Evolutionary conservation across 2,329 filamentous ascomycete genomes (phyloP).

Genomic region (Ascochyta fabae): DNA sequence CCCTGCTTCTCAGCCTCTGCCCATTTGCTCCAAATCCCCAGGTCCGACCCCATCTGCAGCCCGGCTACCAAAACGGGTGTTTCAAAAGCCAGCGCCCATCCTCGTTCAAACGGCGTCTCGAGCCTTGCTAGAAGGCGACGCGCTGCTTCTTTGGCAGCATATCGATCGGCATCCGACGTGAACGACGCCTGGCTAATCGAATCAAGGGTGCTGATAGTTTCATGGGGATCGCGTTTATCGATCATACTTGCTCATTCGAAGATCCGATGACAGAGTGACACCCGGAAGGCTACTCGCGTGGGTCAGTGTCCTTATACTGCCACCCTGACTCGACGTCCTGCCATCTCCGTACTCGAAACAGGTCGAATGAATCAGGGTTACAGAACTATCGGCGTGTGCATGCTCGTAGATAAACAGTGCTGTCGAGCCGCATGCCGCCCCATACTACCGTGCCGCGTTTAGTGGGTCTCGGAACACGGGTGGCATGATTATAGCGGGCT

Average conservation of each 20-base stretch:
- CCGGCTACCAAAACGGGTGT: slow-evolving; percentile 10
- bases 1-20: slow-evolving; percentile 3
- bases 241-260: background rate
- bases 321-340: background rate
- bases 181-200: slow-evolving; percentile 2
- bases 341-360: background rate
- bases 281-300: background rate
- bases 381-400: background rate
- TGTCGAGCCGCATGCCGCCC: background rate
- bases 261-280: too few species aligned
- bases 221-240: background rate
- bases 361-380: background rate
- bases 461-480: background rate
- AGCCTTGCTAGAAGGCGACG: slow-evolving; percentile 14
- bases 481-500: background rate
- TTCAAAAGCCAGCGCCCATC: slow-evolving; percentile 10
- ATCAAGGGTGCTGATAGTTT: slow-evolving; percentile 1
- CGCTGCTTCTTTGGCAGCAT: slow-evolving; percentile 15
- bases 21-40: slow-evolving; percentile 11
- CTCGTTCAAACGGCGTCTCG: slow-evolving; percentile 11
- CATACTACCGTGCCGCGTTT: background rate
- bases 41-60: slow-evolving; percentile 8
- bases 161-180: slow-evolving; percentile 8
- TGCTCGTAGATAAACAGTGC: background rate
- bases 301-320: background rate